phyloP scores from a whole-genome alignment of 306 rosid species.

The Castanospermum australe region DNA sequence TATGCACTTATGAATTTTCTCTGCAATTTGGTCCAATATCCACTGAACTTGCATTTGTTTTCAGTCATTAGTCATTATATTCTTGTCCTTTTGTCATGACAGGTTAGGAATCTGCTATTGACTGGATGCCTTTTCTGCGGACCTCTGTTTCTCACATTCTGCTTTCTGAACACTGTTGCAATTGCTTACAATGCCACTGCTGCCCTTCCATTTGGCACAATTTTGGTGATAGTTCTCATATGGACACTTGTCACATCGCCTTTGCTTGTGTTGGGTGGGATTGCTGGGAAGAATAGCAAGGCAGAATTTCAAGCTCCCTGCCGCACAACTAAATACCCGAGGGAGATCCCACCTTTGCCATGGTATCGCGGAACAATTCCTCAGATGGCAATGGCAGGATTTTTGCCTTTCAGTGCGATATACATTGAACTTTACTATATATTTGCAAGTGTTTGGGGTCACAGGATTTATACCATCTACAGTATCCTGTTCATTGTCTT shows the following conservation, averaged over 20 bases:
- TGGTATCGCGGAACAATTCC: slow-evolving; percentile 66
- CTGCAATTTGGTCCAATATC: background rate
- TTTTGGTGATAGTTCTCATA: slow-evolving; percentile 64
- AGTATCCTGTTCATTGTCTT: too few species aligned
- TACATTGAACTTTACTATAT: slow-evolving; percentile 66
- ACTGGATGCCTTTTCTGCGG: slow-evolving; percentile 74
- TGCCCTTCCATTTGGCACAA: slow-evolving; percentile 74
- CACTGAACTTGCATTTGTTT: background rate
- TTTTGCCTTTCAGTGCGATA: slow-evolving; percentile 69
- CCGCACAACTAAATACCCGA: slow-evolving; percentile 60
- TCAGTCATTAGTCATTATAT: background rate
- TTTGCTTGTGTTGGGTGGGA: slow-evolving; percentile 70
- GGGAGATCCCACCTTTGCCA: slow-evolving; percentile 72
- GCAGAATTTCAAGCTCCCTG: slow-evolving; percentile 69
- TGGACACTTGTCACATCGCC: slow-evolving; percentile 75
- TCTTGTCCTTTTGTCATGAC: slow-evolving; percentile 17
- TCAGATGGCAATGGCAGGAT: slow-evolving; percentile 80
- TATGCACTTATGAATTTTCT: slow-evolving; percentile 17
- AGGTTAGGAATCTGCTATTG: slow-evolving; percentile 65
- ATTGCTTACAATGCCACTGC: slow-evolving; percentile 68
- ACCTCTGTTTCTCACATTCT: too few species aligned
- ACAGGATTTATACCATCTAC: too few species aligned
- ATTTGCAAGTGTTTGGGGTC: too few species aligned
- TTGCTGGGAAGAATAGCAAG: slow-evolving; percentile 72
- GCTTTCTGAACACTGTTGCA: too few species aligned